These are phyloP conservation scores for Saccharomycopsis malanga DNA, from an alignment of 805 yeast species.

Conservation along the genomic window DNA sequence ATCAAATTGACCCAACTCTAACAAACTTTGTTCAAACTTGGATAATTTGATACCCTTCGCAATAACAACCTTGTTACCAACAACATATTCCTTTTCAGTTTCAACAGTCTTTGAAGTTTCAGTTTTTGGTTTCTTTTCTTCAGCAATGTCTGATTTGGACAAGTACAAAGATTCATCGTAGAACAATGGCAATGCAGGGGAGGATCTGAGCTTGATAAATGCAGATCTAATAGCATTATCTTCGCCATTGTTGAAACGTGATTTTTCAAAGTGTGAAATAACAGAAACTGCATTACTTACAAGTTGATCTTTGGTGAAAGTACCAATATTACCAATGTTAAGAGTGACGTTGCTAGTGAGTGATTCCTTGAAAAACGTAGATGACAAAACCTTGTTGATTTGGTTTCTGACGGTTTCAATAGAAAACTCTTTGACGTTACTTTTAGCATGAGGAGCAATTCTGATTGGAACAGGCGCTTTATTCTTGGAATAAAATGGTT, in stretches of 20 bases:
- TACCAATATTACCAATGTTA: slow-evolving; percentile 51
- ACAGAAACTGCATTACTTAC: slow-evolving; percentile 52
- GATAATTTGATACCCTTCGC: slow-evolving; percentile 40
- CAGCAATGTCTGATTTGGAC: slow-evolving; percentile 29
- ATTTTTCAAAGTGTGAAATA: slow-evolving; percentile 37
- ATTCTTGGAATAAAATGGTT: slow-evolving; percentile 59
- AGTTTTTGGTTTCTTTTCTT: slow-evolving; percentile 23
- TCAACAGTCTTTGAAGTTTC: slow-evolving; percentile 23
- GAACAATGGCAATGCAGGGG: slow-evolving; percentile 83
- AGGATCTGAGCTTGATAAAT: slow-evolving; percentile 56
- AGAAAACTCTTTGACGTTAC: slow-evolving; percentile 36
- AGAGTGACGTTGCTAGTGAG: slow-evolving; percentile 63
- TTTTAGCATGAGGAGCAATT: slow-evolving; percentile 29
- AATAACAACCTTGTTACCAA: slow-evolving; percentile 29
- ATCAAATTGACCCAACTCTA: slow-evolving; percentile 76
- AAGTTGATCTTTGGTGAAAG: slow-evolving; percentile 36
- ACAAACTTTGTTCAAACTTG: slow-evolving; percentile 66
- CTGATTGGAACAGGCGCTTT: slow-evolving; percentile 66
- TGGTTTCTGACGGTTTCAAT: slow-evolving; percentile 48
- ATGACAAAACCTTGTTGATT: slow-evolving; percentile 47
- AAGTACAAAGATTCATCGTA: slow-evolving; percentile 41
- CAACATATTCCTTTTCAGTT: slow-evolving; percentile 24
- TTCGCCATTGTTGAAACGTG: slow-evolving; percentile 9
- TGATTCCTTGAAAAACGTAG: slow-evolving; percentile 61
- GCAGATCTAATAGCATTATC: slow-evolving; percentile 43